Percentiles rank a stretch among this genome's conserved stretches.
These are phyloP conservation scores for Coffea eugenioides DNA, from an alignment of 257 asterid species.

Conservation along the genomic window DNA sequence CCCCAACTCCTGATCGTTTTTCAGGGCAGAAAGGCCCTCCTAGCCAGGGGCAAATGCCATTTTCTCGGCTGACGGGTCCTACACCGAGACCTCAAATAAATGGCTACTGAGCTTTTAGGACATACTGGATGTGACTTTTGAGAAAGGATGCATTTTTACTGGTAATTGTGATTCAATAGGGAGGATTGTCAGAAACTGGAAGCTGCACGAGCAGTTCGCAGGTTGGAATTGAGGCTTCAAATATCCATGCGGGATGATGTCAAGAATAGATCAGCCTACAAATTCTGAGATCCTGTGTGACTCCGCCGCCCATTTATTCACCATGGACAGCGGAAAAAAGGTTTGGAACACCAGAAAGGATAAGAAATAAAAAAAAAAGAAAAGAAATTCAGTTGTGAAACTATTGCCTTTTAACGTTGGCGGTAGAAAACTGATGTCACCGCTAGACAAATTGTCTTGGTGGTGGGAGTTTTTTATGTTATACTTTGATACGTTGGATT, in stretches of 20 bases:
- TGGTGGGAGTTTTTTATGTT: background rate
- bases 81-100: slow-evolving; percentile 82
- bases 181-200: background rate
- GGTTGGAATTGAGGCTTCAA: background rate
- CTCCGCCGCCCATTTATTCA: slow-evolving; percentile 1
- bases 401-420: background rate
- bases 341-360: background rate
- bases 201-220: background rate
- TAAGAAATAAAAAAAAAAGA: background rate
- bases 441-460: slow-evolving; percentile 1
- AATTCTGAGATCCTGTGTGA: slow-evolving; percentile 8
- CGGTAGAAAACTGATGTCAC: background rate
- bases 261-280: slow-evolving; percentile 7
- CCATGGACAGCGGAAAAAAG: background rate
- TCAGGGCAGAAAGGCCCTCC: slow-evolving; percentile 59
- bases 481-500: background rate
- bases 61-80: slow-evolving; percentile 78
- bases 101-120: slow-evolving; percentile 55
- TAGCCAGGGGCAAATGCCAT: slow-evolving; percentile 59
- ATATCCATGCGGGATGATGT: background rate
- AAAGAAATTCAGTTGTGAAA: background rate
- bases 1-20: slow-evolving; percentile 42
- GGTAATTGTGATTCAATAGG: slow-evolving; percentile 6
- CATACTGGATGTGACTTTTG: background rate
- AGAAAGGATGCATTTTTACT: background rate